A percentile compares a stretch with the other conserved stretches of the same genome.
These are phyloP conservation scores for Fusarium nodosum DNA, from an alignment of 2,329 filamentous ascomycete species.

Conservation along the genomic window DNA sequence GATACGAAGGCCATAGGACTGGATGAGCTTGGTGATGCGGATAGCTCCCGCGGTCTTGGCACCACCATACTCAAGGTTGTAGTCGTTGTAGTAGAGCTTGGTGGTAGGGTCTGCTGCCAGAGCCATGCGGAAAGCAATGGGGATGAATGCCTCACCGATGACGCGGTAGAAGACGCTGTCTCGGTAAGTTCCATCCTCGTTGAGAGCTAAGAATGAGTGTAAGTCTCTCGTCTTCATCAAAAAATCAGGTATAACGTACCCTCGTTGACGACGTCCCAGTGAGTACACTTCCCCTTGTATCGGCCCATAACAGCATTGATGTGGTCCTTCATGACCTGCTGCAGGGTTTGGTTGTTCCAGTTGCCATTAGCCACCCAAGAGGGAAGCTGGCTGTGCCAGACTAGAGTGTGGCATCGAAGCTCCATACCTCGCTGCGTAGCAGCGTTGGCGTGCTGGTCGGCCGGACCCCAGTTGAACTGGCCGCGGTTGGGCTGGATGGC, in stretches of 20 bases:
- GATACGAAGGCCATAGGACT: conserved; percentile 27
- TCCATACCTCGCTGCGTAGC: conserved; percentile 10
- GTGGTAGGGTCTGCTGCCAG: conserved; percentile 22
- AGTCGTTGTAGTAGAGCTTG: conserved; percentile 34
- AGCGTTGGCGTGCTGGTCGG: conserved; percentile 20
- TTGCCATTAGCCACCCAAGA: conserved; percentile 20
- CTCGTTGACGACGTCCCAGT: conserved; percentile 31
- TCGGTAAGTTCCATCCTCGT: conserved; percentile 27
- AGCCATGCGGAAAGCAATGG: conserved; percentile 30
- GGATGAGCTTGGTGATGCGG: conserved; percentile 19
- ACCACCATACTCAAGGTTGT: conserved; percentile 25
- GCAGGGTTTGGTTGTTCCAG: conserved; percentile 30
- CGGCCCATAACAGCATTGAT: conserved; percentile 26
- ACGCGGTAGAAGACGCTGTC: conserved; percentile 23
- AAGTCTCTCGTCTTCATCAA: not conserved
- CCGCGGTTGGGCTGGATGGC: conserved; percentile 22
- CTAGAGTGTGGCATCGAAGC: conserved; percentile 20
- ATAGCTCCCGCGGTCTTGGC: conserved; percentile 21
- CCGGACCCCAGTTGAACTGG: conserved; percentile 23
- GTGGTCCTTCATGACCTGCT: conserved; percentile 21
- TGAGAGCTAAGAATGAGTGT: conserved; percentile 8
- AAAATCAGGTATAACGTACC: not conserved
- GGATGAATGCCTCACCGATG: conserved; percentile 27
- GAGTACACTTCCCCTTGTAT: conserved; percentile 27
- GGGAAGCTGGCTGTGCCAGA: conserved; percentile 29